phyloP scores from a whole-genome alignment of 441 rosid genomes.

The Erysimum pusillum region DNA sequence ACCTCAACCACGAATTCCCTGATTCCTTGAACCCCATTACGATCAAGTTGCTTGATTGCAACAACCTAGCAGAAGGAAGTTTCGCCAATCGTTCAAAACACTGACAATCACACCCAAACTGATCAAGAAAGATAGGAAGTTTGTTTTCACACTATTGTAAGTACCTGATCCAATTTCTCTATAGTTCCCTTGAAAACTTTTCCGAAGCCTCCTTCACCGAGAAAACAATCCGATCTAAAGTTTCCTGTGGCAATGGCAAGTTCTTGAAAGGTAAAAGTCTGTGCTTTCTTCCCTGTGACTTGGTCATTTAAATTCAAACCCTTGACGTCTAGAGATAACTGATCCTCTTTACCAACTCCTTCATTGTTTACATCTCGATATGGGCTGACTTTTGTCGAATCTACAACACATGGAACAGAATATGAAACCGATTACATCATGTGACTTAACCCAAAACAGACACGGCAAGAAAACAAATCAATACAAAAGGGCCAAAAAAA shows the following conservation, averaged over 20 bases:
- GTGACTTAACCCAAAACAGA: constrained; percentile 33
- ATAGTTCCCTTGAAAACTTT: constrained; percentile 72
- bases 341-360: constrained; percentile 55
- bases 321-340: constrained; percentile 56
- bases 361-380: constrained; percentile 51
- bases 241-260: constrained; percentile 64
- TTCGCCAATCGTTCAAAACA: too few relatives aligned
- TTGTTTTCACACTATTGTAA: constrained; percentile 6
- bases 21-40: constrained; percentile 62
- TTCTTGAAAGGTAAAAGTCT: constrained; percentile 62
- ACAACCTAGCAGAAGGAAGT: too few relatives aligned
- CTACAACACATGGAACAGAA: constrained; percentile 32
- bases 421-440: constrained; percentile 20
- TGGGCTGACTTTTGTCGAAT: constrained; percentile 57
- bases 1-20: constrained; percentile 75
- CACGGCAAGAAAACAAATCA: constrained; percentile 26
- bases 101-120: too few relatives aligned
- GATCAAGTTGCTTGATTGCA: constrained; percentile 82
- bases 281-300: constrained; percentile 55
- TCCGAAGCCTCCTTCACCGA: constrained; percentile 93
- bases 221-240: constrained; percentile 65
- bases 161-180: constrained; percentile 66
- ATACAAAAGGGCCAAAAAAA: constrained; percentile 4
- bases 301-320: constrained; percentile 58
- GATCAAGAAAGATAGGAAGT: background rate